A percentile compares a stretch with the other conserved stretches of the same genome.
Conservation (phyloP, 2,329 filamentous ascomycete species). For the Intubia oerlemansii region DNA sequence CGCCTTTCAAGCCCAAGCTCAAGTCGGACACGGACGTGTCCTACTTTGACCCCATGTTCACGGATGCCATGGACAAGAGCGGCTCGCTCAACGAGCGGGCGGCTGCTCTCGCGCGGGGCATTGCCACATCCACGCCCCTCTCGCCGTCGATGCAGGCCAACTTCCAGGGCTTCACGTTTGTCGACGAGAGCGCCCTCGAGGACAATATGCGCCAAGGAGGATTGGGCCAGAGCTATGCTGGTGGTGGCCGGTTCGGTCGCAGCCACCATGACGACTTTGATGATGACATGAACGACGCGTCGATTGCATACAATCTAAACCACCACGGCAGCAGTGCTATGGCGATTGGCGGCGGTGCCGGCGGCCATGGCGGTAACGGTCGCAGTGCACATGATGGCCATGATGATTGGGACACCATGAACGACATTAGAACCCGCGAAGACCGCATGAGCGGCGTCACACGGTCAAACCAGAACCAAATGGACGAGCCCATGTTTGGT, state of each 20-base stretch:
- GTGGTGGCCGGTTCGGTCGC: conserved; percentile 20
- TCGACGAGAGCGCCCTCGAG: conserved; percentile 91
- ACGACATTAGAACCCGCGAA: conserved; percentile 27
- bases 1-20: conserved; percentile 93
- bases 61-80: conserved; percentile 72
- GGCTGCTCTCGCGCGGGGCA: conserved; percentile 64
- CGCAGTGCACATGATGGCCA: no score
- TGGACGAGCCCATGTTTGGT: conserved; percentile 43
- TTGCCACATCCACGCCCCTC: conserved; percentile 75
- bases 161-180: conserved; percentile 95
- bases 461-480: conserved; percentile 30
- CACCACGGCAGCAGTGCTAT: no score
- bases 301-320: no score
- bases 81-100: conserved; percentile 82
- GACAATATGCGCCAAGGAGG: conserved; percentile 62
- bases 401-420: no score
- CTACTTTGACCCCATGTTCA: conserved; percentile 98
- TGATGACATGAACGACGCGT: conserved; percentile 39
- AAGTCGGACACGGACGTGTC: conserved; percentile 92
- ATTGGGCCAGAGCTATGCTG: no score
- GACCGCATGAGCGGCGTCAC: conserved; percentile 44
- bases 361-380: no score
- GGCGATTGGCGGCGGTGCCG: no score
- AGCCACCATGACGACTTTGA: conserved; percentile 18
- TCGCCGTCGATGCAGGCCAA: conserved; percentile 94